Evolutionary conservation across 306 rosid genomes (phyloP).

Genomic region (Ochetophila trinervis): DNA sequence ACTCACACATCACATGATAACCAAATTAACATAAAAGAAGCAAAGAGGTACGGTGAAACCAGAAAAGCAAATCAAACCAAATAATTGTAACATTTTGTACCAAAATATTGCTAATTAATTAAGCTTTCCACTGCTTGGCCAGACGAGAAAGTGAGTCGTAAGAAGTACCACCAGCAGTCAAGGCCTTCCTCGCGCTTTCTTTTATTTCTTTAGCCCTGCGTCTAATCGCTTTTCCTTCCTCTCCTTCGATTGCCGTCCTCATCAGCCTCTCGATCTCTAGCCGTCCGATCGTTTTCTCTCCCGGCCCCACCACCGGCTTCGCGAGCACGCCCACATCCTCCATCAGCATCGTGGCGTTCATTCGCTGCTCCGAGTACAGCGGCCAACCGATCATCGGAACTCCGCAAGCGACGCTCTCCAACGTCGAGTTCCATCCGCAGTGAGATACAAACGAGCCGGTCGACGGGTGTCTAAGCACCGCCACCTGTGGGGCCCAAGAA

Average conservation of each 20-base stretch:
- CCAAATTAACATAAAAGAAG: no score
- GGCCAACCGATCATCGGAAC: constrained; percentile 55
- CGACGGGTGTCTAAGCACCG: constrained; percentile 27
- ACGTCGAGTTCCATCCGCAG: constrained; percentile 57
- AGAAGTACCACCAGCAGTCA: constrained; percentile 20
- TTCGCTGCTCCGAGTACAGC: constrained; percentile 45
- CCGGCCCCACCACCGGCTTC: neutral
- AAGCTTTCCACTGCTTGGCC: constrained; percentile 11
- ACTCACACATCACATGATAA: no score
- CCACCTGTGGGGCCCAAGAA: constrained; percentile 41
- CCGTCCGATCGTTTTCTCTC: constrained; percentile 18
- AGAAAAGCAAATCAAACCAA: no score
- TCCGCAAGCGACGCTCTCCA: constrained; percentile 44
- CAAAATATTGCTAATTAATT: neutral
- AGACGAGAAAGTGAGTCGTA: constrained; percentile 18
- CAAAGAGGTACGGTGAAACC: no score
- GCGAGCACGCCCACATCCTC: constrained; percentile 33
- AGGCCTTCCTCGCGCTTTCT: constrained; percentile 18
- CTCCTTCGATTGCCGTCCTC: constrained; percentile 30
- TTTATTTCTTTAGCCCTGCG: constrained; percentile 10
- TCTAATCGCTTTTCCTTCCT: constrained; percentile 30
- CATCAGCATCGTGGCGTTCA: constrained; percentile 38
- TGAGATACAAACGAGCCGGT: constrained; percentile 45
- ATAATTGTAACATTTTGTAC: no score
- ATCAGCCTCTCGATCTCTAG: constrained; percentile 36